These are phyloP conservation scores for Solioccasus polychromus DNA, from an alignment of 768 basidiomycete genomes.

Conservation along the genomic window DNA sequence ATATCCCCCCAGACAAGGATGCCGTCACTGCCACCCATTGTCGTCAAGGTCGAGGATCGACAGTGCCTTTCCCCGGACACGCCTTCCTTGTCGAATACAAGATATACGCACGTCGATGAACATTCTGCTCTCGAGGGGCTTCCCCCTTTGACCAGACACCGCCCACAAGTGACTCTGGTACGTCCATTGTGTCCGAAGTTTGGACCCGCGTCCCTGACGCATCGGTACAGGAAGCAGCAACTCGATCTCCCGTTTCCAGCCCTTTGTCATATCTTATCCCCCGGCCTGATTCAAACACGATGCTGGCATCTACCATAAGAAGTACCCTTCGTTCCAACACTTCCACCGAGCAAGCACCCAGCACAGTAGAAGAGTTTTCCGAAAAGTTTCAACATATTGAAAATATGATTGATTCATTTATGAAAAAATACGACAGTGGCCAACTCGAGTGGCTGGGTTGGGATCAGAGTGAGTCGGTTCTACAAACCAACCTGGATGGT, in stretches of 20 bases:
- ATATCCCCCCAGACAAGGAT: conserved; percentile 10
- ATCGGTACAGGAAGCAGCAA: too few species aligned
- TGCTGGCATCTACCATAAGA: conserved; percentile 13
- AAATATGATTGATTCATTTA: conserved; percentile 18
- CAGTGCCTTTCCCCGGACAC: conserved; percentile 1
- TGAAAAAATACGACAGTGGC: conserved; percentile 20
- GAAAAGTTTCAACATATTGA: conserved; percentile 16
- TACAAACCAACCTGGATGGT: neutral
- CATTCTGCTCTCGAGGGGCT: too few species aligned
- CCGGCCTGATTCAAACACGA: neutral
- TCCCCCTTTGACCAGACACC: conserved; percentile 5
- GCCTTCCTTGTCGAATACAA: neutral
- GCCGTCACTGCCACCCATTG: conserved; percentile 30
- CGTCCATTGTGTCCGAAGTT: neutral
- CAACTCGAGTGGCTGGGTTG: conserved; percentile 24
- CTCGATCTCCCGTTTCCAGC: neutral
- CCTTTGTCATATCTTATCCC: too few species aligned
- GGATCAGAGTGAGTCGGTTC: conserved; percentile 21
- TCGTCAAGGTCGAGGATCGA: conserved; percentile 27
- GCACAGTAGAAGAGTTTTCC: conserved; percentile 22
- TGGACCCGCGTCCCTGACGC: neutral
- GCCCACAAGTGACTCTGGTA: too few species aligned
- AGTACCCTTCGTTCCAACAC: conserved; percentile 2
- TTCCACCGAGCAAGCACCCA: conserved; percentile 10
- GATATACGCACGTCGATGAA: too few species aligned